phyloP scores from a whole-genome alignment of 805 yeast genomes.

The Ogataea pini region DNA sequence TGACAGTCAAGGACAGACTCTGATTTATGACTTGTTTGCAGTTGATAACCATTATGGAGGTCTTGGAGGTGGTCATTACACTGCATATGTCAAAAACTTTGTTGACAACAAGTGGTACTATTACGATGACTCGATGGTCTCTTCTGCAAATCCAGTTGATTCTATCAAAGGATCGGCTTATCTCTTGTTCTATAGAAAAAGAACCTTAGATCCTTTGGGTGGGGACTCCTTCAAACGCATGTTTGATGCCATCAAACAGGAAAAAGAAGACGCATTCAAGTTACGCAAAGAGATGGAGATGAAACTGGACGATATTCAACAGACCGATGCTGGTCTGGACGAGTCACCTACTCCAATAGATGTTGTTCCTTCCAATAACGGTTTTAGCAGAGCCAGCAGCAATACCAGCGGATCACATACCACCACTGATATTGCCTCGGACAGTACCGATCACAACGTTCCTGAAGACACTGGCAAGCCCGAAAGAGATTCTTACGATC shows the following conservation, averaged over 20 bases:
- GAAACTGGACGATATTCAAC: slow-evolving; percentile 3
- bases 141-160: slow-evolving; percentile 57
- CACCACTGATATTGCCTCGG: slow-evolving; percentile 13
- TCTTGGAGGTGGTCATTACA: slow-evolving; percentile 96
- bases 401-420: slow-evolving; percentile 3
- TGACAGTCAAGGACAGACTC: slow-evolving; percentile 36
- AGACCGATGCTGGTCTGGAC: slow-evolving; percentile 5
- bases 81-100: slow-evolving; percentile 82
- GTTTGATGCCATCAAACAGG: slow-evolving; percentile 40
- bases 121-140: slow-evolving; percentile 81
- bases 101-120: slow-evolving; percentile 83
- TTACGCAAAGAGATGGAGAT: not conserved
- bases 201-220: slow-evolving; percentile 46
- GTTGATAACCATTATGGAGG: slow-evolving; percentile 98
- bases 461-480: slow-evolving; percentile 6
- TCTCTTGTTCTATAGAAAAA: slow-evolving; percentile 74
- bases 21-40: slow-evolving; percentile 82
- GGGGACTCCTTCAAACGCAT: slow-evolving; percentile 45
- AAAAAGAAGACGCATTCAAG: slow-evolving; percentile 11
- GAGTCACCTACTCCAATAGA: slow-evolving; percentile 11
- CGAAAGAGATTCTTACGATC: slow-evolving; percentile 4
- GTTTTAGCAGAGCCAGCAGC: not conserved
- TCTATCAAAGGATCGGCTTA: slow-evolving; percentile 81
- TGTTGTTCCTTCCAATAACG: slow-evolving; percentile 1
- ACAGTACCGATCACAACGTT: slow-evolving; percentile 10